Percentiles rank a stretch among this genome's conserved stretches.
These are phyloP conservation scores for Acrocalymma vagum DNA, from an alignment of 2,329 filamentous ascomycete species.

Conservation along the genomic window DNA sequence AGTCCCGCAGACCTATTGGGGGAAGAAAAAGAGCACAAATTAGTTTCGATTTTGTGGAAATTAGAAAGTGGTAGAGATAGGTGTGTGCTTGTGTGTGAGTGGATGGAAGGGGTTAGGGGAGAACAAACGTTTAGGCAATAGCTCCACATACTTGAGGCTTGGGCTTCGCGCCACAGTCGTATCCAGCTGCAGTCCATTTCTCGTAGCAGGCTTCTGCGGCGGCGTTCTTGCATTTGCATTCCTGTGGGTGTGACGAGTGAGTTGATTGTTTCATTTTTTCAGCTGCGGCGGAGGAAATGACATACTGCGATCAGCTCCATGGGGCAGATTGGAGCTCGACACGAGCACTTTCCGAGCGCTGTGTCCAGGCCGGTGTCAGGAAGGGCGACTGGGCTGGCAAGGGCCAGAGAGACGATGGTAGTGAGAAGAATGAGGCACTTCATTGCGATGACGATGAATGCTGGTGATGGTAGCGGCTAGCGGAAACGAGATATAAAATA, in stretches of 20 bases:
- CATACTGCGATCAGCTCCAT: slow-evolving; percentile 22
- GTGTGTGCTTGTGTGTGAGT: neutral
- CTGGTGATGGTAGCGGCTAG: neutral
- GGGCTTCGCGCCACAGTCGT: slow-evolving; percentile 15
- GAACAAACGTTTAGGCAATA: slow-evolving; percentile 18
- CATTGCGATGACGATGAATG: slow-evolving; percentile 9
- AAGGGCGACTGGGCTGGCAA: slow-evolving; percentile 10
- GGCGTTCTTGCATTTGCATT: slow-evolving; percentile 27
- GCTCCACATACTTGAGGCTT: no score
- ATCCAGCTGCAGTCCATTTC: slow-evolving; percentile 8
- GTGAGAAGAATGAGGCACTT: slow-evolving; percentile 13
- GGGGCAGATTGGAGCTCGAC: slow-evolving; percentile 20
- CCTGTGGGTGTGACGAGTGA: slow-evolving; percentile 10
- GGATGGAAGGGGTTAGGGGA: slow-evolving; percentile 4
- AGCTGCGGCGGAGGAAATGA: neutral
- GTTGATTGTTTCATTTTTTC: neutral
- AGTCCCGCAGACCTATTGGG: neutral
- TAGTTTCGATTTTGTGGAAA: no score
- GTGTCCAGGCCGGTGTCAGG: no score
- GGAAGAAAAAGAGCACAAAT: neutral
- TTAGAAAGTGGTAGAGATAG: slow-evolving; percentile 1
- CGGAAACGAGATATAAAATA: no score
- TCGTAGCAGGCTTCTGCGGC: slow-evolving; percentile 25
- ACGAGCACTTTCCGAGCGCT: slow-evolving; percentile 7
- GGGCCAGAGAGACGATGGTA: slow-evolving; percentile 12